Conservation (phyloP, 2,329 filamentous ascomycete genomes). For the Aureobasidium pullulans region DNA sequence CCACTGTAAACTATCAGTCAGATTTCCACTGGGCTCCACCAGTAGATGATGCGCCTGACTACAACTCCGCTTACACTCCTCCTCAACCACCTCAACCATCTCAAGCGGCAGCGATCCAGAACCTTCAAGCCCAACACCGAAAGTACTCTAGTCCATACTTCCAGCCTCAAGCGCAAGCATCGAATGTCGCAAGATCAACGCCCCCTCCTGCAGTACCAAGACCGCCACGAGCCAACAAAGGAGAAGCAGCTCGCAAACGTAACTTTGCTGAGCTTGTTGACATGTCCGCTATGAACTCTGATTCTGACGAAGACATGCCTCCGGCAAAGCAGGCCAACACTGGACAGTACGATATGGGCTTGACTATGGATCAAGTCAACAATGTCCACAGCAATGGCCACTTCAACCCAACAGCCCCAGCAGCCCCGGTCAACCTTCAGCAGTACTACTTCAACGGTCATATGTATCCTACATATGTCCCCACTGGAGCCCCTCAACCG, state of each 20-base stretch:
- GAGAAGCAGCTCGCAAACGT: slow-evolving; percentile 49
- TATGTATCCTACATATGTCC: not conserved
- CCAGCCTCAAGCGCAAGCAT: not conserved
- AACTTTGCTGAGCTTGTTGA: slow-evolving; percentile 49
- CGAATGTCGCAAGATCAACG: slow-evolving; percentile 14
- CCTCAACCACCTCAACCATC: not conserved
- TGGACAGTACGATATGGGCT: not conserved
- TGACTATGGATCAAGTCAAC: not conserved
- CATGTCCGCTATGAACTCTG: slow-evolving; percentile 33
- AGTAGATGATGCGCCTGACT: not conserved
- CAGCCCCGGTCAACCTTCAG: not conserved
- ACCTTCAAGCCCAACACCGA: not conserved
- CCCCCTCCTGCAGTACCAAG: slow-evolving; percentile 16
- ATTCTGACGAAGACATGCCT: slow-evolving; percentile 40
- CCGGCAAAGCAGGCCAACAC: slow-evolving; percentile 29
- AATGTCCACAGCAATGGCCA: not conserved
- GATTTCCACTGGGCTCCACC: not conserved
- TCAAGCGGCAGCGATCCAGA: not conserved
- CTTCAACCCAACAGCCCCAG: not conserved
- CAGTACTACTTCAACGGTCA: slow-evolving; percentile 9
- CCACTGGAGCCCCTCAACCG: not conserved
- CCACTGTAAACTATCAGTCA: slow-evolving; percentile 10
- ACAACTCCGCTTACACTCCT: not conserved
- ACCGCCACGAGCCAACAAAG: slow-evolving; percentile 38
- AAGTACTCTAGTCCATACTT: slow-evolving; percentile 14